Evolutionary conservation across 345 rosid species (phyloP).

Genomic region (Acer negundo): DNA sequence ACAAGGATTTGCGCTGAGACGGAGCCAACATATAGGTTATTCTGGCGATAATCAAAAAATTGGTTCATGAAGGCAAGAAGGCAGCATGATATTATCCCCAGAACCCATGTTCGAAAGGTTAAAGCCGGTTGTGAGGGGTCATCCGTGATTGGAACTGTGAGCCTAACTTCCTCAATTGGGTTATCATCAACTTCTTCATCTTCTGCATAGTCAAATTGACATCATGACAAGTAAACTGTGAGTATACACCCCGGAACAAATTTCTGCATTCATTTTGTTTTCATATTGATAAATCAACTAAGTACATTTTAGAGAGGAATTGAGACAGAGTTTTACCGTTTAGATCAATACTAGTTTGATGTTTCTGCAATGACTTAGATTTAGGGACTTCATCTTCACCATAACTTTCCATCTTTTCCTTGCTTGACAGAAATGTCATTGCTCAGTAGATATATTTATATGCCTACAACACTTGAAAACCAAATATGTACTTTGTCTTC

Average conservation of each 20-base stretch:
- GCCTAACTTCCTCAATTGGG: constrained; percentile 44
- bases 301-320: neutral
- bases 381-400: neutral
- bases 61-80: constrained; percentile 39
- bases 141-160: constrained; percentile 39
- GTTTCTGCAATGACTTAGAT: neutral
- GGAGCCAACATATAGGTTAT: constrained; percentile 24
- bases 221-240: neutral
- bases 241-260: neutral
- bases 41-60: constrained; percentile 38
- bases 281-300: neutral
- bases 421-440: neutral
- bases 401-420: constrained; percentile 3
- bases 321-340: neutral
- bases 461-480: neutral
- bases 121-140: constrained; percentile 37
- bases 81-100: constrained; percentile 35
- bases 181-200: constrained; percentile 22
- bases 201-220: neutral
- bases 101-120: constrained; percentile 50
- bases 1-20: constrained; percentile 43
- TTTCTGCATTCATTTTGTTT: neutral
- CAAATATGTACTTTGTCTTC: neutral
- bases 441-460: neutral
- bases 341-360: neutral